Evolutionary conservation across 306 rosid species (phyloP).

Genomic region (Quercus wislizeni): DNA sequence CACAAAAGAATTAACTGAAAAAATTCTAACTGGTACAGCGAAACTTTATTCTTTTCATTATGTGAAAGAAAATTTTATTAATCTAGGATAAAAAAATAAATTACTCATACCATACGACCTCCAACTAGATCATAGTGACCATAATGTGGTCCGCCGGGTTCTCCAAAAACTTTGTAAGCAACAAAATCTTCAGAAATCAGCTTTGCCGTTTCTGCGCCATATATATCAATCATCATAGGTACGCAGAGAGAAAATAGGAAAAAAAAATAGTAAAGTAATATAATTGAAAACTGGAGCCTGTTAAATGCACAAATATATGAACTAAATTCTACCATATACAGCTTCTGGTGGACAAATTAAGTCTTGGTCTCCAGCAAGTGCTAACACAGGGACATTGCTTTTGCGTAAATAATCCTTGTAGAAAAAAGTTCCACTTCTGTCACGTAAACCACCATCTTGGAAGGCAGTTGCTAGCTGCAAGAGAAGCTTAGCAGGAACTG

Average conservation of each 20-base stretch:
- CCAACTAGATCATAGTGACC: slow-evolving; percentile 94
- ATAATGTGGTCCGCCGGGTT: slow-evolving; percentile 76
- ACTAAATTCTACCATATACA: slow-evolving; percentile 60
- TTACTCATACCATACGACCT: slow-evolving; percentile 60
- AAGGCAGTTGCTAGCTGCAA: slow-evolving; percentile 68
- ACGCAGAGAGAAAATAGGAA: neutral
- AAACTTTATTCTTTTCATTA: neutral
- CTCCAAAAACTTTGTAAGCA: slow-evolving; percentile 74
- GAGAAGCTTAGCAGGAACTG: slow-evolving; percentile 78
- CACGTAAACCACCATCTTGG: slow-evolving; percentile 62
- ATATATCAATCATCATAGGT: slow-evolving; percentile 8
- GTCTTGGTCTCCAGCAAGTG: slow-evolving; percentile 87
- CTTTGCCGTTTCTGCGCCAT: slow-evolving; percentile 77
- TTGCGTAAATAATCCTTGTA: slow-evolving; percentile 69
- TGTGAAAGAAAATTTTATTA: neutral
- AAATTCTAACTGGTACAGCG: neutral
- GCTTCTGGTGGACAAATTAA: slow-evolving; percentile 91
- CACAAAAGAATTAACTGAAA: slow-evolving; percentile 1
- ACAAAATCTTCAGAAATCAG: slow-evolving; percentile 59
- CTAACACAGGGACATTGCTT: slow-evolving; percentile 70
- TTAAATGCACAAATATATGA: neutral
- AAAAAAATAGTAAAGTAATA: neutral
- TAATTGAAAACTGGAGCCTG: neutral
- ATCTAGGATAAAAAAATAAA: neutral
- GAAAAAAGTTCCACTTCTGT: slow-evolving; percentile 60